A percentile compares a stretch with the other conserved stretches of the same genome.
Evolutionary conservation across 768 basidiomycete genomes (phyloP).

Genomic region (Leccinum pellstonianum): DNA sequence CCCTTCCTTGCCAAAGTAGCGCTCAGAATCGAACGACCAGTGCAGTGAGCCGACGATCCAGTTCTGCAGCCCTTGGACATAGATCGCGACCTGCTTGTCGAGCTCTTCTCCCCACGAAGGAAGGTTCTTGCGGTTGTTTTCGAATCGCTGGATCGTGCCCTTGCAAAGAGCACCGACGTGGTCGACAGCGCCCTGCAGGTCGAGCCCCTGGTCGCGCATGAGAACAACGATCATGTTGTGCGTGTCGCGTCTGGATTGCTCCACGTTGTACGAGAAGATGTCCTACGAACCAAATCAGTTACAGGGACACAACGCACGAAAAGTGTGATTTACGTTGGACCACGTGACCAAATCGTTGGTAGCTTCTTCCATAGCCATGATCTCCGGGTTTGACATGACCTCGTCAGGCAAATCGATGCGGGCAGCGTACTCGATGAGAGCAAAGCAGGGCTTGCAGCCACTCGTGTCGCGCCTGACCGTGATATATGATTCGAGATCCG

Average conservation of each 20-base stretch:
- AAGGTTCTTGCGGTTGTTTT: conserved; percentile 43
- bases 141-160: conserved; percentile 53
- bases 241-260: conserved; percentile 66
- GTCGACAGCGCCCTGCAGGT: conserved; percentile 62
- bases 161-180: conserved; percentile 61
- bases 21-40: conserved; percentile 69
- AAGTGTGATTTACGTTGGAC: conserved; percentile 37
- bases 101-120: conserved; percentile 65
- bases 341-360: conserved; percentile 54
- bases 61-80: conserved; percentile 61
- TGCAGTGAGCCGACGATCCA: conserved; percentile 74
- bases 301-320: not conserved
- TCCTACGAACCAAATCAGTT: conserved; percentile 42
- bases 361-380: conserved; percentile 44
- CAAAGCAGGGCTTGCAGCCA: conserved; percentile 50
- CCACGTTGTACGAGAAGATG: conserved; percentile 74
- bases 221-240: conserved; percentile 75
- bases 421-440: conserved; percentile 54
- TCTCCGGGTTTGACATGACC: conserved; percentile 49
- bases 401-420: conserved; percentile 52
- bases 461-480: conserved; percentile 52
- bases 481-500: conserved; percentile 55
- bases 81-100: conserved; percentile 55
- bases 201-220: conserved; percentile 57
- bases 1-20: conserved; percentile 67